Evolutionary conservation across 441 rosid species (phyloP).

Genomic region (Cnidoscolus chayamansa): DNA sequence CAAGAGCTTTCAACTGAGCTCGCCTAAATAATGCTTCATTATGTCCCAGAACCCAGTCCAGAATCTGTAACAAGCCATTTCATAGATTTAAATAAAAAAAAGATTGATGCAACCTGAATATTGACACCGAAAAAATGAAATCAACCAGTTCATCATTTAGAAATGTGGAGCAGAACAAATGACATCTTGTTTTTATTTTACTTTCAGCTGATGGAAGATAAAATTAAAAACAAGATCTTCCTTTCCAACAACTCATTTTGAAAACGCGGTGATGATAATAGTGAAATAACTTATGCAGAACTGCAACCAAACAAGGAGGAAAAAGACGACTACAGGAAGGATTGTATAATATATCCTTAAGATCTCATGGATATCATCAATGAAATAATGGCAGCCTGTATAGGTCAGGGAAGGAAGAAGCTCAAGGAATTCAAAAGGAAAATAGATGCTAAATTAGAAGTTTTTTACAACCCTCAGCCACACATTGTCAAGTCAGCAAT

Average conservation of each 20-base stretch:
- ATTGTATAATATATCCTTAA: too few relatives aligned
- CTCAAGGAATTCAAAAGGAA: too few relatives aligned
- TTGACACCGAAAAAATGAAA: not conserved
- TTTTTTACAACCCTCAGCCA: too few relatives aligned
- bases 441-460: too few relatives aligned
- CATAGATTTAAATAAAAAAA: constrained; percentile 3
- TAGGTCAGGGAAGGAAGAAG: too few relatives aligned
- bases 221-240: not conserved
- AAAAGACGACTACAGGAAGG: too few relatives aligned
- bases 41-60: constrained; percentile 87
- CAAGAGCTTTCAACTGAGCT: constrained; percentile 93
- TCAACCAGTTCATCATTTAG: not conserved
- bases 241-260: not conserved
- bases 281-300: too few relatives aligned
- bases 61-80: constrained; percentile 46
- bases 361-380: too few relatives aligned
- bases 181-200: not conserved
- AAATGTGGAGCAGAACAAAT: not conserved
- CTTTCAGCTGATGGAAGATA: not conserved
- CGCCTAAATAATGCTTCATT: constrained; percentile 87
- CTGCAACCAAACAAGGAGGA: too few relatives aligned
- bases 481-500: too few relatives aligned
- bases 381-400: too few relatives aligned
- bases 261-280: not conserved
- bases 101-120: not conserved